Evolutionary conservation across 768 basidiomycete genomes (phyloP).

Genomic region (Phylloporus sp.): DNA sequence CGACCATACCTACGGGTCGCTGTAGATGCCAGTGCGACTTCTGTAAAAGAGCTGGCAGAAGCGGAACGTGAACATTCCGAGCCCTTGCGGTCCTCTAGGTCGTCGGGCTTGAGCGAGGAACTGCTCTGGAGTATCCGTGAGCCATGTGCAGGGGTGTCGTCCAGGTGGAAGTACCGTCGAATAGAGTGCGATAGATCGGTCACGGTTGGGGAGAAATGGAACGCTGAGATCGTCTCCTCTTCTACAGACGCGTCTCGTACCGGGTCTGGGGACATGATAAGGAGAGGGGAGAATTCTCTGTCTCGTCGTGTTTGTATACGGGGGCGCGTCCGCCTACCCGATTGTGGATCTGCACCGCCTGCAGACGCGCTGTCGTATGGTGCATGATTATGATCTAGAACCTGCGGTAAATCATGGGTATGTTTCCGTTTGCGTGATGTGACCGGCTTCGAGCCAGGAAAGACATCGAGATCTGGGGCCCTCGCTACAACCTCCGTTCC

Average conservation of each 20-base stretch:
- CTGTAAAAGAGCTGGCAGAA: constrained; percentile 13
- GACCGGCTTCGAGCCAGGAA: neutral
- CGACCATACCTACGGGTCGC: neutral
- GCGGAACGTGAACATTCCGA: constrained; percentile 6
- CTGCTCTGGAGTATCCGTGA: constrained; percentile 1
- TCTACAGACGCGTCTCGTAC: neutral
- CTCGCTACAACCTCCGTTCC: no score
- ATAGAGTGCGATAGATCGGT: neutral
- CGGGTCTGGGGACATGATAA: constrained; percentile 12
- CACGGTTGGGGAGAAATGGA: neutral
- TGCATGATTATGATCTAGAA: neutral
- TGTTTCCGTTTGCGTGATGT: constrained; percentile 18
- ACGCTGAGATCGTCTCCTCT: constrained; percentile 2
- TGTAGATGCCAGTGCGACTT: constrained; percentile 17
- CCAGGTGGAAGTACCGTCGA: neutral
- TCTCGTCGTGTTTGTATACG: constrained; percentile 5
- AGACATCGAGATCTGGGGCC: neutral
- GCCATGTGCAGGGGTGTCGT: neutral
- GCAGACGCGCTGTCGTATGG: neutral
- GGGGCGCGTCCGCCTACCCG: constrained; percentile 4
- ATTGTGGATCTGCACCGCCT: neutral
- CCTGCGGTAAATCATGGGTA: neutral
- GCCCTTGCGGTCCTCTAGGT: neutral
- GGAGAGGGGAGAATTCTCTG: constrained; percentile 22
- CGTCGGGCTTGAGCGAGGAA: neutral